Evolutionary conservation across 2,329 filamentous ascomycete species (phyloP).

Genomic region (Aspergillus uvarum): DNA sequence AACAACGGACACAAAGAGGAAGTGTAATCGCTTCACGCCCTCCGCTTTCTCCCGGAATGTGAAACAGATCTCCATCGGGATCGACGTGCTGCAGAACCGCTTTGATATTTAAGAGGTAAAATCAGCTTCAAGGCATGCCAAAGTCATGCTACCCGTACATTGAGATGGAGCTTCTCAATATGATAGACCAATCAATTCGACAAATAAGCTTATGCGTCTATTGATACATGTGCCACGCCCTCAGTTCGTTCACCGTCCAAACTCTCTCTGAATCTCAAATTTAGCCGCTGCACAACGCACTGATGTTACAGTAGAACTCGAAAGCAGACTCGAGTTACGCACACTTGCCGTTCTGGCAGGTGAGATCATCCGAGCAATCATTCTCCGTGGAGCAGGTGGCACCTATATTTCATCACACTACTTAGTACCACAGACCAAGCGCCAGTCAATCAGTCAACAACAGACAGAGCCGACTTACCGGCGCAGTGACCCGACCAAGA

Average conservation of each 20-base stretch:
- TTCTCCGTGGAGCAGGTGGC: slow-evolving; percentile 2
- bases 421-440: neutral
- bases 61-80: neutral
- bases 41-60: neutral
- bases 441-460: neutral
- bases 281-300: neutral
- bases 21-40: neutral
- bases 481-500: neutral
- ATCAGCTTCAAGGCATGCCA: neutral
- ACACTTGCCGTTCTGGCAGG: slow-evolving; percentile 1
- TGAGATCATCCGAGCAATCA: slow-evolving; percentile 4
- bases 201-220: neutral
- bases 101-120: neutral
- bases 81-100: neutral
- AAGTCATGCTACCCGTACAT: neutral
- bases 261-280: neutral
- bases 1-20: neutral
- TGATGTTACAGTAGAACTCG: neutral
- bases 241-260: neutral
- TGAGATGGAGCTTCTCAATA: neutral
- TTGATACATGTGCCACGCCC: neutral
- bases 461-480: neutral
- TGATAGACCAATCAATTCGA: neutral
- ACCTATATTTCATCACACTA: neutral
- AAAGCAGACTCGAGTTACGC: neutral